Conservation (phyloP, 192 early-diverging fungal species). For the Cladochytrium replicatum region DNA sequence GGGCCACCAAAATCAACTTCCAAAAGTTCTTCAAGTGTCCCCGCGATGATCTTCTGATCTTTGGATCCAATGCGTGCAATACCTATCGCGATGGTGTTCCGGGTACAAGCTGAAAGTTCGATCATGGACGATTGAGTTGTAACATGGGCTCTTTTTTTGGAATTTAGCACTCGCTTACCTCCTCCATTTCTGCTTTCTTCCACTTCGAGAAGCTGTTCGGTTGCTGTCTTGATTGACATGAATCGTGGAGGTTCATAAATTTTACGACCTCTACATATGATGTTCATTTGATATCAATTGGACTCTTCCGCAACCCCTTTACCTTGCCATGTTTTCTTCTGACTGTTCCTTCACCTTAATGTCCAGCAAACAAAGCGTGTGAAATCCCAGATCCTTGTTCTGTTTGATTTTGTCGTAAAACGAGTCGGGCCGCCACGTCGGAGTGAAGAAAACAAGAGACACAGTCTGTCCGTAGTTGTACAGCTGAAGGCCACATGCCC, state of each 20-base stretch:
- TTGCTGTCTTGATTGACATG: constrained; percentile 93
- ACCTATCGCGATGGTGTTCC: constrained; percentile 78
- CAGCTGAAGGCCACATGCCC: constrained; percentile 88
- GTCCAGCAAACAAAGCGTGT: constrained; percentile 92
- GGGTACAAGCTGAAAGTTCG: constrained; percentile 49
- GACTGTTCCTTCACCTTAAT: constrained; percentile 99
- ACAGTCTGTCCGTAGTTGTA: constrained; percentile 99
- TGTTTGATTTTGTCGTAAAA: constrained; percentile 90
- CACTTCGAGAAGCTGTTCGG: constrained; percentile 86
- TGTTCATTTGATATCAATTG: not conserved
- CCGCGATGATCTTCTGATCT: constrained; percentile 73
- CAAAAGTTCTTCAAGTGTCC: constrained; percentile 77
- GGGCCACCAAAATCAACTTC: constrained; percentile 86
- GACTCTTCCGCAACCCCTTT: not conserved
- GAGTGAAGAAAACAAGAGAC: constrained; percentile 96
- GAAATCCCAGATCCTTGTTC: constrained; percentile 74
- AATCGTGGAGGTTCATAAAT: constrained; percentile 97
- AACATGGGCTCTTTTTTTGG: not conserved
- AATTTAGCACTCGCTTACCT: constrained; percentile 13
- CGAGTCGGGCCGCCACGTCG: constrained; percentile 91
- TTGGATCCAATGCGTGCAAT: constrained; percentile 80
- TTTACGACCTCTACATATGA: constrained; percentile 53
- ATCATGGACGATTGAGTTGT: not conserved
- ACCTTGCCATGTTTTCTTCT: constrained; percentile 87
- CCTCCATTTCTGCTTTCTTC: constrained; percentile 68